Base-by-base conservation (phyloP, 2,329 filamentous ascomycete genomes). In the Fusarium penzigii region DNA sequence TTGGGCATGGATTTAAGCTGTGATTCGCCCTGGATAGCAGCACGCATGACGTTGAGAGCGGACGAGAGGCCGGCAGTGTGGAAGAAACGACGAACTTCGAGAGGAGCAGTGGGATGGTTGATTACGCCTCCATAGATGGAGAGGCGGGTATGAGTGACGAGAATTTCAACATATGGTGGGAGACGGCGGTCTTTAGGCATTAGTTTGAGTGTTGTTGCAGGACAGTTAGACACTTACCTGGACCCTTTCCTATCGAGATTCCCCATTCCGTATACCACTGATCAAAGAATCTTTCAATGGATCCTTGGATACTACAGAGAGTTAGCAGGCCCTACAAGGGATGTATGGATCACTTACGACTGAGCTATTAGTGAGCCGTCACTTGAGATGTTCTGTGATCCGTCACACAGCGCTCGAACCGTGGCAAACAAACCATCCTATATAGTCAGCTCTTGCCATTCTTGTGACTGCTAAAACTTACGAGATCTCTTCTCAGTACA, bases 91-190 rank as follows among this genome's bases (percentile, higher is more conserved):
- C 87, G 87, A 1, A 89, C 87, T 65, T 88, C 84, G 1, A 84
- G 72, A 0, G 87, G 85, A 0, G 87, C 87, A 1, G 85, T 89
- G 2, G 85, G 85, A 55, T 90, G 86, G 59, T 90, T 90, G 64
- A 90, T 87, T 11, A 90, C 86, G 53, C 84, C 85, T 49, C 84
- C 84, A 66, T 90, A 90, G 13, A 87, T 87, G n/a, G 87, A 90
- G 2, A 90, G 74, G 25, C 86, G 81, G 2, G 87, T 90, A 59
- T 90, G 87, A 0, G 83, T 87, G 39, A 89, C 84, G 3, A 90
- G 75, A 47, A 90, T 90, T 52, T 90, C 87, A 25, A 90, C 87
- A 55, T 90, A 90, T 0, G 87, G 86, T 0, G 87, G 87, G 1
- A 90, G 77, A 2, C 76, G 76, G 14, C 76, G 74, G 47, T 83